Evolutionary conservation across 257 asterid genomes (phyloP).

Genomic region (Solanum peruvianum): DNA sequence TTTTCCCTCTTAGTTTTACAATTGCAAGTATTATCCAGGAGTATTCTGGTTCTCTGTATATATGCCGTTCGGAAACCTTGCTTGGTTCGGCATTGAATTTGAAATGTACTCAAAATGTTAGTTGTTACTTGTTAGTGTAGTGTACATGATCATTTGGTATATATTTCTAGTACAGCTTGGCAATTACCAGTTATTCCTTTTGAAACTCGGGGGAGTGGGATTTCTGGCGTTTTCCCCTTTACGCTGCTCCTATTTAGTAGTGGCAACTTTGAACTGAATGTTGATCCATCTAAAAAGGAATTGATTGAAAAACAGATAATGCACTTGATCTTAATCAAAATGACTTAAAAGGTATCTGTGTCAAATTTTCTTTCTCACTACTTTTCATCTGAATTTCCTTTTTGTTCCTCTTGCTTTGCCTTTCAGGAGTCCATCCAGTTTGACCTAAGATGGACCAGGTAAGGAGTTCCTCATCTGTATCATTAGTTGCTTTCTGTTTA

Average conservation of each 20-base stretch:
- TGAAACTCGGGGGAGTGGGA: background rate
- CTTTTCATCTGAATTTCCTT: background rate
- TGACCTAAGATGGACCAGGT: conserved; percentile 79
- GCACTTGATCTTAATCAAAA: background rate
- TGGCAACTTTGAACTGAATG: background rate
- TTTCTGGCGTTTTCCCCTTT: background rate
- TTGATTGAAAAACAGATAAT: background rate
- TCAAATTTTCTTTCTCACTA: background rate
- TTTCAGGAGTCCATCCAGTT: conserved; percentile 10
- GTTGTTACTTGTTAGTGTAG: background rate
- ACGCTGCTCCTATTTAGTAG: background rate
- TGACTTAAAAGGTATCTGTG: background rate
- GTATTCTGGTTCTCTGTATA: background rate
- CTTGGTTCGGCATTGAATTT: background rate
- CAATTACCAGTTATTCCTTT: background rate
- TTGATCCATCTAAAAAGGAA: background rate
- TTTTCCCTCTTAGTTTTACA: background rate
- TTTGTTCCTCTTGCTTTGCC: background rate
- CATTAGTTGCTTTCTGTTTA: background rate
- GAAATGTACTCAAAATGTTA: background rate
- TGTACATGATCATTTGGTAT: background rate
- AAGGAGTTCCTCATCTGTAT: background rate
- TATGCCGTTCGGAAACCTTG: background rate
- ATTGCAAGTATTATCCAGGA: background rate
- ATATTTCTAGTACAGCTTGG: background rate